These are phyloP conservation scores for Helianthus tuberosus DNA, from an alignment of 129 eudicot species.

Conservation along the genomic window DNA sequence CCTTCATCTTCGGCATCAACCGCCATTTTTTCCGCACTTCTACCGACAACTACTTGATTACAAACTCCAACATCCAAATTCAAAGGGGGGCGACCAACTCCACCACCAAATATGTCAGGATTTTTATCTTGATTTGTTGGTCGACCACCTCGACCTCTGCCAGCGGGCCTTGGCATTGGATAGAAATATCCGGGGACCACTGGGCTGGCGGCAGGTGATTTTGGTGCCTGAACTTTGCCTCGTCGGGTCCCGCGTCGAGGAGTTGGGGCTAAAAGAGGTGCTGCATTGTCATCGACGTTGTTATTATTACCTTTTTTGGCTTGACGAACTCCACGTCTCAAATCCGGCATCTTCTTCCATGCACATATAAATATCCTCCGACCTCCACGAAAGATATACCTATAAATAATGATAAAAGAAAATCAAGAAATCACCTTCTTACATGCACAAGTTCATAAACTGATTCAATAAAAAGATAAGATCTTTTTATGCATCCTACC, in stretches of 20 bases:
- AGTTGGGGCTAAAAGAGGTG: constrained; percentile 42
- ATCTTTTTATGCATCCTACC: constrained; percentile 4
- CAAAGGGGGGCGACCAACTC: constrained; percentile 35
- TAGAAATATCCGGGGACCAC: constrained; percentile 37
- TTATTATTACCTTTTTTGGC: constrained; percentile 45
- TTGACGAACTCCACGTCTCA: constrained; percentile 72
- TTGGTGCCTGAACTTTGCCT: constrained; percentile 43
- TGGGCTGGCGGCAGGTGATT: constrained; percentile 38
- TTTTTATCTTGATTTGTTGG: constrained; percentile 47
- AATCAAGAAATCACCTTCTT: background rate
- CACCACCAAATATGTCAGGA: constrained; percentile 36
- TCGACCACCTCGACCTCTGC: constrained; percentile 57
- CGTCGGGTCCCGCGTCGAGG: constrained; percentile 59
- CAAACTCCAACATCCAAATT: constrained; percentile 40
- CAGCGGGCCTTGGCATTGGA: constrained; percentile 61
- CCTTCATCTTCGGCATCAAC: constrained; percentile 55
- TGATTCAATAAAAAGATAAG: constrained; percentile 12
- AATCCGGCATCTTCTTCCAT: constrained; percentile 76
- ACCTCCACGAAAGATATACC: background rate
- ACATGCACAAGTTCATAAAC: background rate
- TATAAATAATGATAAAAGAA: background rate
- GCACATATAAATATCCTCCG: constrained; percentile 35
- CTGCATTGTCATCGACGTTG: constrained; percentile 39
- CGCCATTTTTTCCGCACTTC: constrained; percentile 48
- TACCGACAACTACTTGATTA: constrained; percentile 41